Evolutionary conservation across 164 flowering plant genomes (phyloP), one percentile per base, ranked within the genome.

Genomic region (Vitis riparia): DNA sequence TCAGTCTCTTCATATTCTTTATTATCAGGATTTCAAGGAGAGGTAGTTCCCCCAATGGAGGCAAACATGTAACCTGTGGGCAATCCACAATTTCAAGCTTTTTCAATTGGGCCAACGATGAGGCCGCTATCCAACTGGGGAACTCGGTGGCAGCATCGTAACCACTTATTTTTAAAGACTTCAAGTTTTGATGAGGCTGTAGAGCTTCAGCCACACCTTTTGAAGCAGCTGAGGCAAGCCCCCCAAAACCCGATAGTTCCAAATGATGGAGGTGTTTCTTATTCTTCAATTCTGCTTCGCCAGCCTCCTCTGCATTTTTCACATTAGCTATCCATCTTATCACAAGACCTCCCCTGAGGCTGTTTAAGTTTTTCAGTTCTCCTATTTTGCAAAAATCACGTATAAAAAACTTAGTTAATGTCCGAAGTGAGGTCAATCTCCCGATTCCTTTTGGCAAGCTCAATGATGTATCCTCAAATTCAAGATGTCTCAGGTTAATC

Each of bases 391-490:
- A 50, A n/a, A n/a, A n/a, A n/a, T n/a, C n/a, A n/a, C n/a, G n/a
- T n/a, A n/a, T n/a, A n/a, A n/a, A n/a, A n/a, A n/a, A n/a, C n/a
- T n/a, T n/a, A n/a, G n/a, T n/a, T n/a, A n/a, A n/a, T n/a, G n/a
- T n/a, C n/a, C n/a, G n/a, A n/a, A n/a, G n/a, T n/a, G n/a, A n/a
- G n/a, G 3, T 37, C 8, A 76, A 23, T 55, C 60, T 68, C 11
- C 53, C 76, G 12, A 76, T 60, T 29, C 69, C 73, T 69, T 65
- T 51, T 3, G 79, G 79, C 48, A 76, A 11, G n/a, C 2, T 0
- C 1, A 1, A 19, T 1, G 1, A 1, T 19, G 19, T 1, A 19
- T 3, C n/a, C n/a, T 67, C n/a, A n/a, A n/a, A n/a, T n/a, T n/a
- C 53, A 17, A 76, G 66, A 65, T 72, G 63, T 27, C 70, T 59